Evolutionary conservation across 2,329 filamentous ascomycete genomes (phyloP).

Genomic region (Fusarium sp.): DNA sequence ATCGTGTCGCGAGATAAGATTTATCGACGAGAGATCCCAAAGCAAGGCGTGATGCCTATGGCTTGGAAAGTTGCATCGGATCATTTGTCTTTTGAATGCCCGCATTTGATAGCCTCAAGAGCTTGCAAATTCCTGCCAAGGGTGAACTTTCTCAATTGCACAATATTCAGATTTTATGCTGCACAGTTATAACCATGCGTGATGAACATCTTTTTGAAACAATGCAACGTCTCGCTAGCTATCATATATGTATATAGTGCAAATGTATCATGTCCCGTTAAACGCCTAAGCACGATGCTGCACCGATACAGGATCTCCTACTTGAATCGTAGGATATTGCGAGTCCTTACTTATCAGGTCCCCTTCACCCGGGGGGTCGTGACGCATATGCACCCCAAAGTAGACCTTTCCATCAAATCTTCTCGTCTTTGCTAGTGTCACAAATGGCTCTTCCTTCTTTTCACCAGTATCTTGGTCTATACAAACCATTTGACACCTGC

Average conservation of each 20-base stretch:
- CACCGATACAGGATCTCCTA: conserved; percentile 60
- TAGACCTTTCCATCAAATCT: conserved; percentile 85
- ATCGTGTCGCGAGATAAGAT: conserved; percentile 58
- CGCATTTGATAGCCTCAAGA: no score
- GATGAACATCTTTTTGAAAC: neutral
- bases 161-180: neutral
- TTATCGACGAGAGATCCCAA: neutral
- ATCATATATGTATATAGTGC: neutral
- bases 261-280: neutral
- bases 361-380: conserved; percentile 46
- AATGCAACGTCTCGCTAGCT: neutral
- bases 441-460: conserved; percentile 85
- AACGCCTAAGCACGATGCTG: conserved; percentile 2
- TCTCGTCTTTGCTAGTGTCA: conserved; percentile 87
- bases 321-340: conserved; percentile 56
- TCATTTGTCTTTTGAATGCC: neutral
- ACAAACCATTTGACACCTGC: conserved; percentile 96
- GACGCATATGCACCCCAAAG: conserved; percentile 85
- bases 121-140: no score
- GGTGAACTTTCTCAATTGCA: no score
- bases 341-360: conserved; percentile 25
- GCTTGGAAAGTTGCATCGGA: neutral
- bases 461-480: conserved; percentile 85
- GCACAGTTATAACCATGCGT: neutral
- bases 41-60: neutral